Evolutionary conservation across 2,329 filamentous ascomycete species (phyloP).

Genomic region (Plenodomus lindquistii): DNA sequence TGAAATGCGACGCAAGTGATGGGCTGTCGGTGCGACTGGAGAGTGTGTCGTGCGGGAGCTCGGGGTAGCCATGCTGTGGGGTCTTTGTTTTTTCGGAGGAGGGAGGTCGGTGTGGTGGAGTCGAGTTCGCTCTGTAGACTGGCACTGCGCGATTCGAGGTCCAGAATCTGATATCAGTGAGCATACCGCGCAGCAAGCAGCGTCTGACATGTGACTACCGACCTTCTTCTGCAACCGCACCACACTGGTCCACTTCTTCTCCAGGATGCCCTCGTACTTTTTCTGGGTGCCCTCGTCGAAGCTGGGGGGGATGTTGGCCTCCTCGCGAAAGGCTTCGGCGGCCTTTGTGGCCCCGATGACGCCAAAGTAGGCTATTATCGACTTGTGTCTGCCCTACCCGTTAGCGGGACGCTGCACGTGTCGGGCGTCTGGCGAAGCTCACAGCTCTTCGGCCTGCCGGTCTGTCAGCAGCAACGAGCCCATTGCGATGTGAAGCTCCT

Average conservation of each 20-base stretch:
- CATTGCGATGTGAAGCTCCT: conserved; percentile 57
- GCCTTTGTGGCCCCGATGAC: conserved; percentile 72
- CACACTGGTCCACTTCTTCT: conserved; percentile 99
- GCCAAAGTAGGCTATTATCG: conserved; percentile 85
- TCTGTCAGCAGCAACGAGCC: conserved; percentile 74
- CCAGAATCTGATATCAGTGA: conserved; percentile 73
- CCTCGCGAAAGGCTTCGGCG: conserved; percentile 73
- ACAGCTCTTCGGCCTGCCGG: conserved; percentile 89
- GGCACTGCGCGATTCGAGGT: conserved; percentile 77
- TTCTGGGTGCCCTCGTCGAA: conserved; percentile 84
- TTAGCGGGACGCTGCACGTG: conserved; percentile 6
- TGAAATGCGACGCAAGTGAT: conserved; percentile 92
- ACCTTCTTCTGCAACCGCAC: conserved; percentile 96
- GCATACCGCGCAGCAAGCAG: conserved; percentile 1
- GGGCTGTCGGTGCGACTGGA: conserved; percentile 79
- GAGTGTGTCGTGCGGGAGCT: conserved; percentile 75
- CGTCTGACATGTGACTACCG: conserved; percentile 40
- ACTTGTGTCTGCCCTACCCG: conserved; percentile 72
- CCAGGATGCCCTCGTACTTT: conserved; percentile 90
- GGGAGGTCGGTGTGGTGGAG: conserved; percentile 76
- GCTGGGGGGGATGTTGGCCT: conserved; percentile 71
- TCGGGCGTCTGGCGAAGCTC: conserved; percentile 46
- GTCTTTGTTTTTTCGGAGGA: conserved; percentile 80
- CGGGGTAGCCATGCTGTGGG: conserved; percentile 85
- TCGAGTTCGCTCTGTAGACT: conserved; percentile 82